phyloP scores from a whole-genome alignment of 345 rosid genomes.

The Aquilaria yunnanensis region DNA sequence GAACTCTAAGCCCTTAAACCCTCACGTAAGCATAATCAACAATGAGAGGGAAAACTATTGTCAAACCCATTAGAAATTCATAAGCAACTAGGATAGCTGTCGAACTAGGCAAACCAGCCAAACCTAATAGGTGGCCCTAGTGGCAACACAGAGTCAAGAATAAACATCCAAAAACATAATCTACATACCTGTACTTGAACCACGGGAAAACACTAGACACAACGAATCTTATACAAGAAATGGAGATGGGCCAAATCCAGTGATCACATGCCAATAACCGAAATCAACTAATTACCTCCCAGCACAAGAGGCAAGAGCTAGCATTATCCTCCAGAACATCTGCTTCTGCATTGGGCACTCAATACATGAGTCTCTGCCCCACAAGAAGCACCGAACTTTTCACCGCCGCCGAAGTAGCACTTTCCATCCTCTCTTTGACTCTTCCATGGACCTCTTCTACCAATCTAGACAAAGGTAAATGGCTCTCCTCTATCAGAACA shows the following conservation, averaged over 20 bases:
- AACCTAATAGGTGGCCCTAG: too few relatives aligned
- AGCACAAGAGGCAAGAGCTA: constrained; percentile 73
- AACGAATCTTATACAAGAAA: too few relatives aligned
- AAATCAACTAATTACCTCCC: constrained; percentile 58
- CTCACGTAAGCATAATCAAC: too few relatives aligned
- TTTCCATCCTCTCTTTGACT: constrained; percentile 29
- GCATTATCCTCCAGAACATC: constrained; percentile 81
- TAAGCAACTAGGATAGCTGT: too few relatives aligned
- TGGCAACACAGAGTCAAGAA: too few relatives aligned
- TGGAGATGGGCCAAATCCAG: neutral
- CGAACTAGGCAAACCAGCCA: too few relatives aligned
- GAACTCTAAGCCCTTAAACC: too few relatives aligned
- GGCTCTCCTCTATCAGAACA: constrained; percentile 71
- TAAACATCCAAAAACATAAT: too few relatives aligned
- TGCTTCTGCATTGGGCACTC: constrained; percentile 59
- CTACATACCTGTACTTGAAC: too few relatives aligned
- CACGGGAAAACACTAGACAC: too few relatives aligned
- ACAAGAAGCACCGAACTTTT: constrained; percentile 56
- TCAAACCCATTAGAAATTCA: too few relatives aligned
- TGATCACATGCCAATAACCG: neutral
- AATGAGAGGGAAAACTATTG: too few relatives aligned
- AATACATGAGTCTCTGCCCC: constrained; percentile 78
- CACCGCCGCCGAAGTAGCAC: constrained; percentile 34
- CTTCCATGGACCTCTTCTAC: constrained; percentile 43
- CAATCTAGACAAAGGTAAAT: constrained; percentile 50